These are phyloP conservation scores for Mortierella sp. DNA, from an alignment of 371 early-diverging fungal genomes.

Conservation along the genomic window DNA sequence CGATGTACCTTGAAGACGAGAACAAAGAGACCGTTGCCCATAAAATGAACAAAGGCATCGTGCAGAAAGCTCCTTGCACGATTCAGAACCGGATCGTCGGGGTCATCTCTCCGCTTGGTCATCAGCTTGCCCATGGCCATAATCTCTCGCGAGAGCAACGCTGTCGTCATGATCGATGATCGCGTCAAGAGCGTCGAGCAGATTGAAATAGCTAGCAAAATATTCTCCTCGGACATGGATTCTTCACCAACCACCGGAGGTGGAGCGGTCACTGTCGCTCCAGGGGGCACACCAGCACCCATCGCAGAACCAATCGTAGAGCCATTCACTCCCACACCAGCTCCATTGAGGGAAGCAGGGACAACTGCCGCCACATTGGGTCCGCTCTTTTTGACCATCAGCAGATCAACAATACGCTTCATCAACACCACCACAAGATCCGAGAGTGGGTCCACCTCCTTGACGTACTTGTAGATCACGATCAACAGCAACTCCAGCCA, in stretches of 20 bases:
- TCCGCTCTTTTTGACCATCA: constrained; percentile 58
- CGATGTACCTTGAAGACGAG: constrained; percentile 66
- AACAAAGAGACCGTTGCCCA: constrained; percentile 73
- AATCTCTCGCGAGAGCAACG: constrained; percentile 72
- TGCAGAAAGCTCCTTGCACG: constrained; percentile 70
- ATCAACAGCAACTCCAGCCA: constrained; percentile 72
- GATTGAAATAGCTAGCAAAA: constrained; percentile 67
- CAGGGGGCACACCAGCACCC: constrained; percentile 10
- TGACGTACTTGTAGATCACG: constrained; percentile 68
- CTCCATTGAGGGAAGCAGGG: constrained; percentile 4
- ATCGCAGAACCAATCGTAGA: neutral
- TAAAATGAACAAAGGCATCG: constrained; percentile 70
- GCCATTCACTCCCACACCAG: neutral
- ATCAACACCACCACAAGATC: constrained; percentile 45
- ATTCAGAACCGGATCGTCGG: constrained; percentile 66
- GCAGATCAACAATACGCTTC: constrained; percentile 52
- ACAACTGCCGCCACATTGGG: constrained; percentile 47
- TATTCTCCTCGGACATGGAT: constrained; percentile 72
- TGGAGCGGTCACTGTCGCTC: neutral
- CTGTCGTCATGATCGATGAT: constrained; percentile 72
- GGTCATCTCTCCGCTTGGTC: constrained; percentile 62
- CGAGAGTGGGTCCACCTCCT: constrained; percentile 50
- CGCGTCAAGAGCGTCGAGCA: constrained; percentile 66
- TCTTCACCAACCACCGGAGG: constrained; percentile 42
- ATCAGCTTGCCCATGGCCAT: constrained; percentile 69